phyloP scores from a whole-genome alignment of 2,329 filamentous ascomycete genomes.

The Whalleya microplaca region DNA sequence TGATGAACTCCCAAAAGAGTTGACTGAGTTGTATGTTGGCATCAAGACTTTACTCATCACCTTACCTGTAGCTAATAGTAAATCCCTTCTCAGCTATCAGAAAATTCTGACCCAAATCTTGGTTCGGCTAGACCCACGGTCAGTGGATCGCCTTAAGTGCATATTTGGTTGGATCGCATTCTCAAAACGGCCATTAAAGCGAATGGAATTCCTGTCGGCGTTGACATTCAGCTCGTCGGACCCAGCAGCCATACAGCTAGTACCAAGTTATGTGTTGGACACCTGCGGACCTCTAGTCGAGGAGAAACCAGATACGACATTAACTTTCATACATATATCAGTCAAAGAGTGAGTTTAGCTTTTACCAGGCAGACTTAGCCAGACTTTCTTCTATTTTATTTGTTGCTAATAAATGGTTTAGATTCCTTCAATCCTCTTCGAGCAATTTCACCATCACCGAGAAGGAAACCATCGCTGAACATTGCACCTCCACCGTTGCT shows the following conservation, averaged over 20 bases:
- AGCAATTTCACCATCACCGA: constrained; percentile 10
- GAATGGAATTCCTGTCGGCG: constrained; percentile 40
- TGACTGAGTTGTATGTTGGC: constrained; percentile 31
- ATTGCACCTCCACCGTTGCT: constrained; percentile 26
- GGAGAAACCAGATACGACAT: constrained; percentile 27
- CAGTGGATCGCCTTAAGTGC: constrained; percentile 32
- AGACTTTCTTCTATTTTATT: neutral
- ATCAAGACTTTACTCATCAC: neutral
- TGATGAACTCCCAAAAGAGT: constrained; percentile 26
- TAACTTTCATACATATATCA: constrained; percentile 34
- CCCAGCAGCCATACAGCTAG: constrained; percentile 8
- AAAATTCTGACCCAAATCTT: constrained; percentile 35
- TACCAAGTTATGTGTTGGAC: constrained; percentile 31
- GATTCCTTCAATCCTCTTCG: constrained; percentile 4
- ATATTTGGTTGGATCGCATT: constrained; percentile 44
- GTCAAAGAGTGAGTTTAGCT: constrained; percentile 34
- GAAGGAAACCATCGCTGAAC: constrained; percentile 16
- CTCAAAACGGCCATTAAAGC: constrained; percentile 39
- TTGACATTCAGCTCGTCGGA: constrained; percentile 31
- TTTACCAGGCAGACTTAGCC: no score
- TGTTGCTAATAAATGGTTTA: neutral
- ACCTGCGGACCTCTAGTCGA: constrained; percentile 31
- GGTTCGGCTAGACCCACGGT: constrained; percentile 30
- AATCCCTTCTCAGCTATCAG: constrained; percentile 34
- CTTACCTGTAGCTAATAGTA: neutral